Percentiles rank a stretch among this genome's conserved stretches.
Evolutionary conservation across 2,329 filamentous ascomycete species (phyloP).

Genomic region (Didymosphaeria variabile): DNA sequence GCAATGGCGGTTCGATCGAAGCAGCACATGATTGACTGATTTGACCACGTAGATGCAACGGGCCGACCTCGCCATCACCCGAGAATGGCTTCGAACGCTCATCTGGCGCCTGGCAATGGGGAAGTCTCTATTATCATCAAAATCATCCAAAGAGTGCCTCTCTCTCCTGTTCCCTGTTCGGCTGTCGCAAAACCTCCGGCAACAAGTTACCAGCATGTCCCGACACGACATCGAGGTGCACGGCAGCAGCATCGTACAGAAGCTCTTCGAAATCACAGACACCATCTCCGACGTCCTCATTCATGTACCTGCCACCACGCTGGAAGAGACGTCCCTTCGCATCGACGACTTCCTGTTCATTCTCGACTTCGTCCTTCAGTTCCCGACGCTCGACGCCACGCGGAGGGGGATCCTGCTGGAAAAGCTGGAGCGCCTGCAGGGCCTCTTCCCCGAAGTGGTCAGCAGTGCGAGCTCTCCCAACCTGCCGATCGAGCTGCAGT

Average conservation of each 20-base stretch:
- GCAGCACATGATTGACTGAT: not conserved
- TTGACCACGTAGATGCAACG: constrained; percentile 55
- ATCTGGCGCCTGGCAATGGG: constrained; percentile 62
- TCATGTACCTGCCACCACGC: constrained; percentile 58
- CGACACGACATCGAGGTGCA: constrained; percentile 62
- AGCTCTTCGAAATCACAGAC: constrained; percentile 68
- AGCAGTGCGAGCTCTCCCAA: constrained; percentile 44
- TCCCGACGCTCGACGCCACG: constrained; percentile 59
- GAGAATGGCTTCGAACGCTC: constrained; percentile 60
- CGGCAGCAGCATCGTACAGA: constrained; percentile 65
- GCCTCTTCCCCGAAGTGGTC: constrained; percentile 47
- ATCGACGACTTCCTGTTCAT: constrained; percentile 65
- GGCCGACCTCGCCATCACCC: constrained; percentile 60
- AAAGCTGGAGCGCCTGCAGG: constrained; percentile 51
- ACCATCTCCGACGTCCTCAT: constrained; percentile 67
- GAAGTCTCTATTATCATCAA: constrained; percentile 55
- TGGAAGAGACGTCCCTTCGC: constrained; percentile 57
- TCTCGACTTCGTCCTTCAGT: constrained; percentile 60
- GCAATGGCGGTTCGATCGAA: not conserved
- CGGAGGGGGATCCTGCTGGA: constrained; percentile 56
- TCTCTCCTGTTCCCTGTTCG: constrained; percentile 57
- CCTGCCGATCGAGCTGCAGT: constrained; percentile 40
- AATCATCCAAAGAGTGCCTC: constrained; percentile 48
- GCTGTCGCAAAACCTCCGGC: constrained; percentile 55
- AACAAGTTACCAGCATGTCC: constrained; percentile 54